Conservation (phyloP, 1,139 yeast genomes). For the Yamadazyma diddensiae region DNA sequence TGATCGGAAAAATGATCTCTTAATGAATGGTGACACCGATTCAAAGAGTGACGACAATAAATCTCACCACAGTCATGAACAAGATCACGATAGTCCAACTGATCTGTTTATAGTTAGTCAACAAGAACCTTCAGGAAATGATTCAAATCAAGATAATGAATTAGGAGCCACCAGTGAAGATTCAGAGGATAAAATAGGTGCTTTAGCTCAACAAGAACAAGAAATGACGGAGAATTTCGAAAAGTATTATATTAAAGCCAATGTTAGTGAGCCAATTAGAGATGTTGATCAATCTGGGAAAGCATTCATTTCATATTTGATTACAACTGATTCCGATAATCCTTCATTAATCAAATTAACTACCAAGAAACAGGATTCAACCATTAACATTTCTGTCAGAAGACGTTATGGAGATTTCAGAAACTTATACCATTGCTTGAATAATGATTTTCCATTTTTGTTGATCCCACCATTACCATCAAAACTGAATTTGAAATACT, state of each 20-base stretch:
- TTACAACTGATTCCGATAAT: slow-evolving; percentile 59
- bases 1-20: slow-evolving; percentile 16
- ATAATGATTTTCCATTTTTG: slow-evolving; percentile 77
- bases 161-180: neutral
- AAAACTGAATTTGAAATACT: slow-evolving; percentile 83
- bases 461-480: slow-evolving; percentile 94
- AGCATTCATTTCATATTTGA: slow-evolving; percentile 76
- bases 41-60: neutral
- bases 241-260: slow-evolving; percentile 31
- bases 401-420: slow-evolving; percentile 83
- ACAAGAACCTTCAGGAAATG: neutral
- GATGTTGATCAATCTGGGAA: slow-evolving; percentile 75
- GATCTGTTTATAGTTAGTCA: slow-evolving; percentile 3
- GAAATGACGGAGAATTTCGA: slow-evolving; percentile 15
- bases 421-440: slow-evolving; percentile 68
- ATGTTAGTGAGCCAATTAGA: slow-evolving; percentile 71
- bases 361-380: slow-evolving; percentile 11
- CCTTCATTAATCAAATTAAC: slow-evolving; percentile 39
- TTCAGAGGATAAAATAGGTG: slow-evolving; percentile 6
- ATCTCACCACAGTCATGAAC: neutral
- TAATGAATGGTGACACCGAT: slow-evolving; percentile 7
- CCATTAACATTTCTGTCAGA: slow-evolving; percentile 52
- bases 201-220: slow-evolving; percentile 4
- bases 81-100: slow-evolving; percentile 1
- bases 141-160: neutral